Evolutionary conservation across 805 yeast species (phyloP), one percentile per base, ranked within the genome.

Genomic region (Candida mattraensis): DNA sequence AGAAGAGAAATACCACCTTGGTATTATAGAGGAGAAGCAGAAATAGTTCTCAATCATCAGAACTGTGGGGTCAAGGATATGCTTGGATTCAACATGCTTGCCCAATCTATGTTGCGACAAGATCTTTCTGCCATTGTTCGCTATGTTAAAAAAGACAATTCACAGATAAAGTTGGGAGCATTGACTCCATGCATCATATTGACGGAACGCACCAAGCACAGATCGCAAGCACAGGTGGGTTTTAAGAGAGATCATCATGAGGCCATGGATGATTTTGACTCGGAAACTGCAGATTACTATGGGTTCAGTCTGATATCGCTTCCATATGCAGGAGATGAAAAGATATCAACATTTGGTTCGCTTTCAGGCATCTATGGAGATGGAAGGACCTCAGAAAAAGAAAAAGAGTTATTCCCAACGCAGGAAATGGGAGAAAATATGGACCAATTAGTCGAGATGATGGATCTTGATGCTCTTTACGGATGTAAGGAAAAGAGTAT

Each of bases 321-420:
- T 9, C 93, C 96, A 2, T 85, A 74, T 56, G 71, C 73, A 27
- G 95, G 86, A 45, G 96, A 88, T 55, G 83, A 78, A 44, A 74
- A 76, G 46, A 65, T 78, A 11, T 76, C 88, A 3, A 45, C 42
- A 16, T 74, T 83, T 47, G 64, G 69, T 5, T 53, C 55, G 24
- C 44, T 76, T 17, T 50, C 58, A 7, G 56, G 64, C 4, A 39
- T 67, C 10, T 52, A 48, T 17, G 66, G 68, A 3, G 33, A 27
- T 3, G 44, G 38, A n/a, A n/a, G 28, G 9, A 33, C 26, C 12
- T 8, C 7, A n/a, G 16, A 17, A 3, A 12, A 15, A 2, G 33
- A 32, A 14, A 39, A 44, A 28, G 50, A 53, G 27, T 50, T 54
- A 30, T 45, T 56, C 20, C 76, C 76, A 3, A 49, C 59, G 1